phyloP scores from a whole-genome alignment of 2,329 filamentous ascomycete genomes.

The Colletotrichum aenigma region DNA sequence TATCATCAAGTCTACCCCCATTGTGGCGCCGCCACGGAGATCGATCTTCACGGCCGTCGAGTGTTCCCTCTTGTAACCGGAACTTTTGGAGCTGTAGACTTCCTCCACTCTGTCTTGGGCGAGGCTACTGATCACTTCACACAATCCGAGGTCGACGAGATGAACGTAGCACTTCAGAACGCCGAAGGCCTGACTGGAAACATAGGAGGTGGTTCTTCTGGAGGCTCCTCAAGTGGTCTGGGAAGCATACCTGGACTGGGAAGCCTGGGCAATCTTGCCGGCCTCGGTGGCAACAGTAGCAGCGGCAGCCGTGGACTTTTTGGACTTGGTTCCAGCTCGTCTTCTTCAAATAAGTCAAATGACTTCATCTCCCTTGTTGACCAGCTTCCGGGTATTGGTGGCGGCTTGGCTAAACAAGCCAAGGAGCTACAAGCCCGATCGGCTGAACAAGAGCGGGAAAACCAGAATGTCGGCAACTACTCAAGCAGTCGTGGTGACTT shows the following conservation, averaged over 20 bases:
- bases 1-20: conserved; percentile 74
- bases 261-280: conserved; percentile 1
- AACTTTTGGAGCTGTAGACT: conserved; percentile 82
- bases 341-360: conserved; percentile 32
- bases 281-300: conserved; percentile 33
- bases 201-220: conserved; percentile 25
- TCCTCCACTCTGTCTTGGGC: conserved; percentile 77
- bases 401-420: conserved; percentile 70
- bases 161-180: conserved; percentile 75
- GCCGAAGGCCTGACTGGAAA: conserved; percentile 57
- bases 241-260: background rate
- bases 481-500: conserved; percentile 29
- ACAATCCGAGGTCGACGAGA: conserved; percentile 82
- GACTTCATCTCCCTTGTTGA: conserved; percentile 76
- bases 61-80: conserved; percentile 78
- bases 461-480: conserved; percentile 32
- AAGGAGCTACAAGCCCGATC: conserved; percentile 64
- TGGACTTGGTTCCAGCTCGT: conserved; percentile 28
- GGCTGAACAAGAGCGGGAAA: conserved; percentile 62
- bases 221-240: conserved; percentile 29
- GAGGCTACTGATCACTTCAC: conserved; percentile 83
- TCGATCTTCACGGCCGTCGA: conserved; percentile 68
- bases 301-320: conserved; percentile 46
- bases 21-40: conserved; percentile 69
- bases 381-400: conserved; percentile 75